Evolutionary conservation across 371 early-diverging fungal genomes (phyloP), one percentile per base, ranked within the genome.

Genomic region (Dichotomocladium elegans): DNA sequence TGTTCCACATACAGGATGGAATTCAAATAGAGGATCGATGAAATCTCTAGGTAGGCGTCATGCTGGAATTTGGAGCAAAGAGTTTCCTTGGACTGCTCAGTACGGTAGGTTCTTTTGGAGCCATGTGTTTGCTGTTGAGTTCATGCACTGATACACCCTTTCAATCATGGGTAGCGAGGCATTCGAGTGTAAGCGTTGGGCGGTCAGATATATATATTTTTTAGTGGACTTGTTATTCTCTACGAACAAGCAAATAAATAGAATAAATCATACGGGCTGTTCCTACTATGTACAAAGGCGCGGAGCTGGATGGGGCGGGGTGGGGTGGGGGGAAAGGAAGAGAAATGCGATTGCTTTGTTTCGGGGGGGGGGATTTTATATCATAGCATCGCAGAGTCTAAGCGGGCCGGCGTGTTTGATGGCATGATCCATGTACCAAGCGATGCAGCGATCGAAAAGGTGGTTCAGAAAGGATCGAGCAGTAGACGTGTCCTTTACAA

Each of bases 31-130:
- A n/a, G 33, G 14, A 24, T 50, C 10, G n/a, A 24, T 22, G 30
- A 31, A 17, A 47, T 10, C n/a, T 14, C 14, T 56, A 75, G 72
- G 31, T 75, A 31, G 58, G 69, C 12, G 67, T 69, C 3, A 77
- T 77, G 77, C 58, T 77, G 10, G 45, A 59, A 5, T 77, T 77
- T 57, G 77, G 77, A 12, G 73, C 73, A 9, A 70, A 63, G 27
- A 72, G 73, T 42, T 41, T 69, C 33, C 10, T 66, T 24, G 73
- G 77, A 19, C 49, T 59, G 15, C 47, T 71, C 19, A 61, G 63
- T 21, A 70, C 68, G 15, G 75, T 74, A 68, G 68, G 71, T 60
- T n/a, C 22, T 9, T 1, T 26, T 1, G 17, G 21, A 10, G 10
- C 9, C 12, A 15, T 11, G 17, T 4, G 0, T 9, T 14, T 14